Evolutionary conservation across 2,329 filamentous ascomycete species (phyloP).

Genomic region (Raffaelea ambrosiae): DNA sequence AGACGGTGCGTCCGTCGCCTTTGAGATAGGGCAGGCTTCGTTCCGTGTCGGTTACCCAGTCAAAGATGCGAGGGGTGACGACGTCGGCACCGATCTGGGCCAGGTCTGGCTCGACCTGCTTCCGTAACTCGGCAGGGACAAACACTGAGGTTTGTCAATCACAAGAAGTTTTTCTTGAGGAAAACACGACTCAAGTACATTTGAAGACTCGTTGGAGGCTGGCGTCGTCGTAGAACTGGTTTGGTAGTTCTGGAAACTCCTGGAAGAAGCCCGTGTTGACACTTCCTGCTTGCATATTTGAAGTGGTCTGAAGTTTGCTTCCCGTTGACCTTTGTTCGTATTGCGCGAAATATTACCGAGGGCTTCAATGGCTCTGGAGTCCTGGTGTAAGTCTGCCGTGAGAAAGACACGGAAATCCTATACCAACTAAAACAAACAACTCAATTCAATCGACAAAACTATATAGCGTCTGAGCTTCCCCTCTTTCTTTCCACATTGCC

Average conservation of each 20-base stretch:
- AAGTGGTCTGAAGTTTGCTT: background rate
- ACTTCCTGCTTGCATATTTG: slow-evolving; percentile 33
- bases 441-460: too few species aligned
- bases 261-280: slow-evolving; percentile 49
- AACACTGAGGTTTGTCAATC: slow-evolving; percentile 36
- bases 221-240: slow-evolving; percentile 49
- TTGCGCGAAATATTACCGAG: too few species aligned
- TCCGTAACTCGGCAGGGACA: slow-evolving; percentile 30
- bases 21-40: slow-evolving; percentile 52
- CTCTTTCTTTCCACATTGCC: too few species aligned
- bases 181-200: slow-evolving; percentile 22
- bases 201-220: slow-evolving; percentile 43
- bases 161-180: background rate
- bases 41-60: slow-evolving; percentile 56
- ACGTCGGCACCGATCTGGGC: slow-evolving; percentile 41
- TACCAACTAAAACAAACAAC: too few species aligned
- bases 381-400: too few species aligned
- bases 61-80: slow-evolving; percentile 44
- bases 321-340: background rate
- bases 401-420: too few species aligned
- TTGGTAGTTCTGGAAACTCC: slow-evolving; percentile 38
- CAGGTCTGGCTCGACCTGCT: slow-evolving; percentile 33
- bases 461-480: too few species aligned
- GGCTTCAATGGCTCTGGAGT: too few species aligned
- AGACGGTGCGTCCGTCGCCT: slow-evolving; percentile 49